Evolutionary conservation across 495 filamentous ascomycete genomes (phyloP).

Genomic region (Aspergillus nanangensis): DNA sequence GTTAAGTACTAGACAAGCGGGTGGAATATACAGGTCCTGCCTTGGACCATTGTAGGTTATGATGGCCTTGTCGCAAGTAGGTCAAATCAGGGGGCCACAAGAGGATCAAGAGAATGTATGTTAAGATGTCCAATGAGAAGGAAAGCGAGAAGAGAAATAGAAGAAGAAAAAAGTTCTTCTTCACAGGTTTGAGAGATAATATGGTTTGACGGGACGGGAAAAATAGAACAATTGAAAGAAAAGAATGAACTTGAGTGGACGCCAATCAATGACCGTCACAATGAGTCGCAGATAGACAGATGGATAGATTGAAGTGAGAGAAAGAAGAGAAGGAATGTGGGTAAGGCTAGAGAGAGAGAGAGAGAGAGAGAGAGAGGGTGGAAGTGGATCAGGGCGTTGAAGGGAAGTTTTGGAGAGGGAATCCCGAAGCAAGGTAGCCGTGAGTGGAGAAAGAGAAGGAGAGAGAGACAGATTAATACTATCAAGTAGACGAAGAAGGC

Average conservation of each 20-base stretch:
- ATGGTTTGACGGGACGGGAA: too few relatives aligned
- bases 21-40: too few relatives aligned
- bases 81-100: neutral
- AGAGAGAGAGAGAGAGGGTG: constrained; percentile 1
- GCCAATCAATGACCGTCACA: constrained; percentile 1
- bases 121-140: too few relatives aligned
- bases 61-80: neutral
- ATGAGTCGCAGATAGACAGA: neutral
- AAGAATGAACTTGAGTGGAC: constrained; percentile 7
- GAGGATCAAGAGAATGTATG: neutral
- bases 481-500: too few relatives aligned
- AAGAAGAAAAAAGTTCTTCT: neutral
- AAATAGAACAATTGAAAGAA: constrained; percentile 2
- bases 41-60: too few relatives aligned
- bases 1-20: too few relatives aligned
- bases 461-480: too few relatives aligned
- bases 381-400: too few relatives aligned
- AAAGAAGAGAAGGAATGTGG: constrained; percentile 4
- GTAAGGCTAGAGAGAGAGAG: constrained; percentile 5
- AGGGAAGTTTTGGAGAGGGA: too few relatives aligned
- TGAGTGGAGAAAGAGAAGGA: too few relatives aligned
- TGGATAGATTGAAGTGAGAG: neutral
- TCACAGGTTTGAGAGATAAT: too few relatives aligned
- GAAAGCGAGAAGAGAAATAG: constrained; percentile 1
- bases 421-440: too few relatives aligned